phyloP scores from a whole-genome alignment of 2,329 filamentous ascomycete species.

The Fusarium camptoceras region DNA sequence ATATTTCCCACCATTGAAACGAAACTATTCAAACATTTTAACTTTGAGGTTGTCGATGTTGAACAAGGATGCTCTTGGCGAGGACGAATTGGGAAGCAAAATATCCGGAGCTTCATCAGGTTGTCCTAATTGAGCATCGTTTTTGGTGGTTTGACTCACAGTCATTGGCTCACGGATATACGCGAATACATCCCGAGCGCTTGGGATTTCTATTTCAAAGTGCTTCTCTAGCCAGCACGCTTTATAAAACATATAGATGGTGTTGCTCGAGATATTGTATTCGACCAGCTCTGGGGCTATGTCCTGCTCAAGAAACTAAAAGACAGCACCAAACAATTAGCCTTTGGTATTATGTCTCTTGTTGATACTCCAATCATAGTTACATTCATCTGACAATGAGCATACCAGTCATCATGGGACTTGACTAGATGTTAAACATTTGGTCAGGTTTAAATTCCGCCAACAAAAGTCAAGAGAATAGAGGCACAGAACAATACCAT shows the following conservation, averaged over 20 bases:
- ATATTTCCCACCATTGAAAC: slow-evolving; percentile 41
- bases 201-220: background rate
- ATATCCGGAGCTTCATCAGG: slow-evolving; percentile 24
- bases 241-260: background rate
- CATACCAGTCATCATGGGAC: slow-evolving; percentile 6
- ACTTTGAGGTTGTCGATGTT: slow-evolving; percentile 20
- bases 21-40: background rate
- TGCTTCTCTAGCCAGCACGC: rapidly evolving
- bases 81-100: slow-evolving; percentile 6
- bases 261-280: background rate
- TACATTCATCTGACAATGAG: background rate
- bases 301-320: background rate
- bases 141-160: background rate
- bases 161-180: background rate
- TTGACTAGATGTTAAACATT: slow-evolving; percentile 11
- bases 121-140: slow-evolving; percentile 27
- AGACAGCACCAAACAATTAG: background rate
- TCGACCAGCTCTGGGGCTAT: background rate
- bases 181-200: background rate
- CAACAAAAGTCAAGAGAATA: background rate
- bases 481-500: background rate
- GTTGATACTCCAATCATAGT: background rate
- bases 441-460: background rate
- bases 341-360: background rate
- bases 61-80: slow-evolving; percentile 20